Evolutionary conservation across 495 filamentous ascomycete genomes (phyloP), one percentile per base, ranked within the genome.

Genomic region (Opeltia flavorubescens): DNA sequence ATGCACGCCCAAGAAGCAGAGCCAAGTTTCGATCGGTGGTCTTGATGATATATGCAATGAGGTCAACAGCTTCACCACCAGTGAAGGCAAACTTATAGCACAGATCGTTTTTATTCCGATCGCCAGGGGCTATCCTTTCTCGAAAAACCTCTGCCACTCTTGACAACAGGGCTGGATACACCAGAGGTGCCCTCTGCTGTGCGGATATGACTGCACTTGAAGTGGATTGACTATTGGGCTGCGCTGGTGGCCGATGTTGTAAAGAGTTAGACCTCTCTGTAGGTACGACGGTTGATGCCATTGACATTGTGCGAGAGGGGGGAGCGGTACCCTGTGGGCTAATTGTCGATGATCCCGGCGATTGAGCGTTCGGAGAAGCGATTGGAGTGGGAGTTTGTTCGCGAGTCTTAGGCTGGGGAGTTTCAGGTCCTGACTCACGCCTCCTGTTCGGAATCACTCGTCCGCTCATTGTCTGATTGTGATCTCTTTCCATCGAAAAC

Each of bases 21-120:
- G 93, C 91, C 52, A 99, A 68, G 57, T 95, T 99, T 43, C 93
- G 78, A 63, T 99, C 93, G 9, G 82, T 94, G 0, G 93, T 99
- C 62, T 89, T 83, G 59, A 96, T 95, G 54, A 96, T 96, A 56
- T 84, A 86, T 2, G 81, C 79, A 43, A 99, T 86, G 52, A 95
- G 68, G 63, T 96, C 93, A 25, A 99, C 93, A 18, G 93, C 91
- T 62, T 99, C 91, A 24, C 83, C 76, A 46, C 93, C 93, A 39
- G 83, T 85, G 59, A 99, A 99, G 2, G 89, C 86, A 62, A 86
- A 93, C 63, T 94, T 95, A 67, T 99, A 99, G 0, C 89, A 87
- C 36, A 99, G 66, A 27, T 86, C 89, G 70, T 99, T 95, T 74
- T 99, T 99, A 35, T 84, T 86, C 42, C 88, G 77, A 55, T 96